phyloP scores from a whole-genome alignment of 2,329 filamentous ascomycete genomes.

The Hypocreales sp. region DNA sequence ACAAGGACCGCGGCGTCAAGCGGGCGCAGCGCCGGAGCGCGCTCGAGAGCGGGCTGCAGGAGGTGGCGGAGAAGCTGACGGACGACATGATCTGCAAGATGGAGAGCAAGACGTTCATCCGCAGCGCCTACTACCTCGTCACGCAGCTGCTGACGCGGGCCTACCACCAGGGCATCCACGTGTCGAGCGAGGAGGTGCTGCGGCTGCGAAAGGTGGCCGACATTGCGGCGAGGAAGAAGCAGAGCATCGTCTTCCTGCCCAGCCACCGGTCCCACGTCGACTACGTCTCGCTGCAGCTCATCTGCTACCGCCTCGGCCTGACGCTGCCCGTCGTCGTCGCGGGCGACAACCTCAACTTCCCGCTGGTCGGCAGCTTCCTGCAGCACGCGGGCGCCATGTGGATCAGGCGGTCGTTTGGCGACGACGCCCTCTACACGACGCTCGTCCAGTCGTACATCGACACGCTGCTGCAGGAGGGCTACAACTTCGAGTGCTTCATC shows the following conservation, averaged over 20 bases:
- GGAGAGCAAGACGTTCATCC: conserved; percentile 85
- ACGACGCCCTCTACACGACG: conserved; percentile 78
- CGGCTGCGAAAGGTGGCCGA: conserved; percentile 69
- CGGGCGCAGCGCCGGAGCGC: conserved; percentile 40
- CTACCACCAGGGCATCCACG: conserved; percentile 94
- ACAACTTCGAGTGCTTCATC: conserved; percentile 95
- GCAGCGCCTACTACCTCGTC: conserved; percentile 75
- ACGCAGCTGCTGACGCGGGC: conserved; percentile 84
- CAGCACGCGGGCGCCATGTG: conserved; percentile 97
- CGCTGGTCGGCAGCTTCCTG: conserved; percentile 73
- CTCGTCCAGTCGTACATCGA: conserved; percentile 96
- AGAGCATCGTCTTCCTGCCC: conserved; percentile 90
- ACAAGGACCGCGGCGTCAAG: conserved; percentile 34
- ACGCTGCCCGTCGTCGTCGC: conserved; percentile 84
- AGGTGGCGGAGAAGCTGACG: conserved; percentile 75
- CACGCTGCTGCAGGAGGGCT: conserved; percentile 75
- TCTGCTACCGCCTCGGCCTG: conserved; percentile 86
- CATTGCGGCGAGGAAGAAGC: conserved; percentile 69
- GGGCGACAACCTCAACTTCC: conserved; percentile 93
- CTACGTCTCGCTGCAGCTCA: conserved; percentile 86
- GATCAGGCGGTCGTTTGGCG: conserved; percentile 83
- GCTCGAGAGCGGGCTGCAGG: conserved; percentile 57
- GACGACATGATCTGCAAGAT: conserved; percentile 99
- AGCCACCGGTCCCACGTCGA: conserved; percentile 93
- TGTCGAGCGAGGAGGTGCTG: conserved; percentile 85